Conservation (phyloP, 73 alveolate species). For the Tetrahymena elliotti region DNA sequence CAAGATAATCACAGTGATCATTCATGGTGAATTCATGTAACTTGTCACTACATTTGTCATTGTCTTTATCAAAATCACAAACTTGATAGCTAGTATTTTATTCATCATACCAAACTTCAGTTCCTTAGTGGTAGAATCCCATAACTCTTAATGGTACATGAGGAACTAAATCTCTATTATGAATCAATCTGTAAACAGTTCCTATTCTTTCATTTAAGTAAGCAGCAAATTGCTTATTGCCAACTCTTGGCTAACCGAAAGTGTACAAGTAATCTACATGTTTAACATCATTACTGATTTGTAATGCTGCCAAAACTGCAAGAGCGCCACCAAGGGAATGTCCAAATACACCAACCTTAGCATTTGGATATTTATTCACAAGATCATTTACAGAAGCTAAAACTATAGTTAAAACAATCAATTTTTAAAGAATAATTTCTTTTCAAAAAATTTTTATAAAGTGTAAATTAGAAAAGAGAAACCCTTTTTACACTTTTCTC, state of each 20-base stretch:
- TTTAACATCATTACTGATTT: background rate
- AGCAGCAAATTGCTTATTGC: conserved; percentile 5
- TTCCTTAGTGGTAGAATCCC: conserved; percentile 7
- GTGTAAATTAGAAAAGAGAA: background rate
- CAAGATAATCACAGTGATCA: background rate
- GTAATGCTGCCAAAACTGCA: conserved; percentile 27
- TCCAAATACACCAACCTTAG: conserved; percentile 15
- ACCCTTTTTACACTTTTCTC: background rate
- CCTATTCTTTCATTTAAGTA: conserved; percentile 21
- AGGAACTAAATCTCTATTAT: conserved; percentile 21
- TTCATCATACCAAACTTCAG: conserved; percentile 38
- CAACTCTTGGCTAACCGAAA: conserved; percentile 36
- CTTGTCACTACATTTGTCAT: background rate
- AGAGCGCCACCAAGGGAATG: conserved; percentile 49
- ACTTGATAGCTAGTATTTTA: conserved; percentile 7
- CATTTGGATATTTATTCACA: conserved; percentile 11
- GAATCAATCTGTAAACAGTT: conserved; percentile 25
- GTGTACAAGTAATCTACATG: conserved; percentile 22
- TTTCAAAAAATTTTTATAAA: too few species aligned
- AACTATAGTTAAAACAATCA: background rate
- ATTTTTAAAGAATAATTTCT: background rate
- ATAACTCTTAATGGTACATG: conserved; percentile 20
- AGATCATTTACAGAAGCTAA: conserved; percentile 3
- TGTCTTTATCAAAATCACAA: background rate
- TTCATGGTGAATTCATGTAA: background rate